phyloP scores from a whole-genome alignment of 257 asterid species.

The Salvia splendens region DNA sequence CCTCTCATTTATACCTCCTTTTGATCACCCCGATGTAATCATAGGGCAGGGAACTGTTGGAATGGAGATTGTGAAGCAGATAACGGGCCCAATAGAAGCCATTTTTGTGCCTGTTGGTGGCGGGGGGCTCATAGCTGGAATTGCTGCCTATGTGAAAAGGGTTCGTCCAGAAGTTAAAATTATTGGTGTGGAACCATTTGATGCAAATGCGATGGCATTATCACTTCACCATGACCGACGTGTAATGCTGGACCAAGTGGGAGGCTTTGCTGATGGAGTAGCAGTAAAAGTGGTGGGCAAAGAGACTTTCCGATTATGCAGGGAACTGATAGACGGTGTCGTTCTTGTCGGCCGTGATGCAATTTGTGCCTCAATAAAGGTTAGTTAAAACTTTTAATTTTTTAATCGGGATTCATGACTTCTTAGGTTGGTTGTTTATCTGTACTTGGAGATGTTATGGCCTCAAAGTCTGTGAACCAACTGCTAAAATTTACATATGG shows the following conservation, averaged over 20 bases:
- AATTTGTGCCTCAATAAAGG: constrained; percentile 96
- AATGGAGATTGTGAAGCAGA: constrained; percentile 83
- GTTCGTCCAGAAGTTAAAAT: constrained; percentile 81
- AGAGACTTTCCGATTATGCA: constrained; percentile 74
- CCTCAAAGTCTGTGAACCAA: constrained; percentile 22
- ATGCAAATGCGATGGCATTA: constrained; percentile 91
- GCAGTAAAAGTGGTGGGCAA: constrained; percentile 92
- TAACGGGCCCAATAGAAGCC: constrained; percentile 63
- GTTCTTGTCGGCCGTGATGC: constrained; percentile 93
- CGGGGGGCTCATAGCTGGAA: constrained; percentile 90
- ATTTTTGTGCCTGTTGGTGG: constrained; percentile 91
- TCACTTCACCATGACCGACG: constrained; percentile 74
- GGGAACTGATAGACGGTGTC: constrained; percentile 74
- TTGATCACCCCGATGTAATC: constrained; percentile 88
- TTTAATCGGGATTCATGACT: constrained; percentile 1
- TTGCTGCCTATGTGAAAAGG: constrained; percentile 87
- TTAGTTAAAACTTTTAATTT: constrained; percentile 26
- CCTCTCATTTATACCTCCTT: constrained; percentile 81
- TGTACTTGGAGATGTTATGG: constrained; percentile 9
- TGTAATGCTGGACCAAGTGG: constrained; percentile 83
- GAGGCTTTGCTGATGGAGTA: constrained; percentile 95
- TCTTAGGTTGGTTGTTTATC: constrained; percentile 14
- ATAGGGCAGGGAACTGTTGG: constrained; percentile 92
- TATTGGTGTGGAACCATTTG: constrained; percentile 88
- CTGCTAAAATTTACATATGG: constrained; percentile 22